Evolutionary conservation across 106 monocot genomes (phyloP).

Genomic region (Dendrobium huoshanense): DNA sequence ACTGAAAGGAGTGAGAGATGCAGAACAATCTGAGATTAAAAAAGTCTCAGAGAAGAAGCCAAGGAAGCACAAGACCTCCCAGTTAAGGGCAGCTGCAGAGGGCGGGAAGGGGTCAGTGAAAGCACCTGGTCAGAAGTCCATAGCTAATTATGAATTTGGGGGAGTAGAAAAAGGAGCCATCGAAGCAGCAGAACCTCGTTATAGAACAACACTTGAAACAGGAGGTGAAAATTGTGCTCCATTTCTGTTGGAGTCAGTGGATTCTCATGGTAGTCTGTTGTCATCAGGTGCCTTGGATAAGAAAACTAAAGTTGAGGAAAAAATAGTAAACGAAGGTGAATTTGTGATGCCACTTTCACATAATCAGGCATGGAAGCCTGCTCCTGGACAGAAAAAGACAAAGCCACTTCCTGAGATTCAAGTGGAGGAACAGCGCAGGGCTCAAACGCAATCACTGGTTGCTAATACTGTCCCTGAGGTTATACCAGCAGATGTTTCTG

Average conservation of each 20-base stretch:
- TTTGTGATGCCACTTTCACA: constrained; percentile 17
- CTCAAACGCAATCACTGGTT: constrained; percentile 21
- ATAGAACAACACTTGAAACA: constrained; percentile 7
- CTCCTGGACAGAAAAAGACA: constrained; percentile 44
- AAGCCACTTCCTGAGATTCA: constrained; percentile 94
- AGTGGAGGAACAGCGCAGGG: constrained; percentile 66
- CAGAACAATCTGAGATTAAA: constrained; percentile 39
- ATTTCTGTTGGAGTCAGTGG: constrained; percentile 12
- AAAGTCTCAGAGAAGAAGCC: constrained; percentile 74
- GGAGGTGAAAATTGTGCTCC: constrained; percentile 1
- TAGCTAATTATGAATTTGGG: constrained; percentile 27
- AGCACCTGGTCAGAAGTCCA: constrained; percentile 22
- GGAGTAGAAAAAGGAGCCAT: constrained; percentile 12
- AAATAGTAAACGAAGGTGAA: constrained; percentile 20
- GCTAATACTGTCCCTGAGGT: constrained; percentile 13
- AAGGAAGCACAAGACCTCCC: constrained; percentile 71
- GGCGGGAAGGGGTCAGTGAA: constrained; percentile 38
- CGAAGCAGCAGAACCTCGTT: constrained; percentile 15
- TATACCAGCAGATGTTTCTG: constrained; percentile 2
- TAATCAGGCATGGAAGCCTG: constrained; percentile 74
- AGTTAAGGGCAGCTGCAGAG: constrained; percentile 24
- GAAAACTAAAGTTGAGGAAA: constrained; percentile 15
- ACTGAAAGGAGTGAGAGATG: constrained; percentile 27
- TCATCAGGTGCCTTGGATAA: constrained; percentile 6
- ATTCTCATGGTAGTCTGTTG: constrained; percentile 8